Base-by-base conservation (phyloP, 1,284 basidiomycete genomes). In the Gastroboletus turbinatus region DNA sequence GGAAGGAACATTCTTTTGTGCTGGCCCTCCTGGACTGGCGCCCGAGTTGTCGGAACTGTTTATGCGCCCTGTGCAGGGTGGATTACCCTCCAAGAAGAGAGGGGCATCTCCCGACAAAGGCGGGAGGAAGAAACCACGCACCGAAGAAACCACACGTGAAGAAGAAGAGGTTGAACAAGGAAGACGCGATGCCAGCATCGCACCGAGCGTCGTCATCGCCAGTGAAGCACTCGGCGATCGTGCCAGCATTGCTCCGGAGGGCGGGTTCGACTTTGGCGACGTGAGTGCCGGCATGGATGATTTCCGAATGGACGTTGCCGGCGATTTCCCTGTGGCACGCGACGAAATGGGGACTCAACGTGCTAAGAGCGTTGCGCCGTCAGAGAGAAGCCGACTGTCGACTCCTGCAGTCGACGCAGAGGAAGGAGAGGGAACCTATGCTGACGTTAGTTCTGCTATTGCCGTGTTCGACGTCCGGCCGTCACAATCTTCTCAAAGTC, bases 1-100 rank as follows among this genome's bases (percentile, higher is more conserved):
- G 9, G 81, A 84, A 44, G 88, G 85, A 17, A 84, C 84, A 13
- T 87, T 87, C 73, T 87, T 94, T 70, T 91, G 83, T 64, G 90
- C 87, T 45, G 94, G 88, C 0, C 92, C 92, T 13, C 85, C 86
- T 13, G 92, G 91, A 3, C 75, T 94, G 27, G 84, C 87, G 0
- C 88, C 91, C 0, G 92, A 96, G 70, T 79, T 98, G 10, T 80
- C 82, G 1, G 83, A 89, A 55, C 75, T 97, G 55, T 97, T 97
- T 76, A 80, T 90, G 73, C 88, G 92, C 51, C 92, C 92, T n/a
- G 62, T 85, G 11, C 77, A 73, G 49, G 76, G 75, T 23, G 72
- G 78, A 13, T 59, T 68, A 52, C 75, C 60, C 46, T 71, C 73
- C 52, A 87, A 88, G 66, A 82, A 85, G 54, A 78, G 84, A 27